phyloP scores from a whole-genome alignment of 1,284 basidiomycete genomes.

The Spongispora temasekensis region DNA sequence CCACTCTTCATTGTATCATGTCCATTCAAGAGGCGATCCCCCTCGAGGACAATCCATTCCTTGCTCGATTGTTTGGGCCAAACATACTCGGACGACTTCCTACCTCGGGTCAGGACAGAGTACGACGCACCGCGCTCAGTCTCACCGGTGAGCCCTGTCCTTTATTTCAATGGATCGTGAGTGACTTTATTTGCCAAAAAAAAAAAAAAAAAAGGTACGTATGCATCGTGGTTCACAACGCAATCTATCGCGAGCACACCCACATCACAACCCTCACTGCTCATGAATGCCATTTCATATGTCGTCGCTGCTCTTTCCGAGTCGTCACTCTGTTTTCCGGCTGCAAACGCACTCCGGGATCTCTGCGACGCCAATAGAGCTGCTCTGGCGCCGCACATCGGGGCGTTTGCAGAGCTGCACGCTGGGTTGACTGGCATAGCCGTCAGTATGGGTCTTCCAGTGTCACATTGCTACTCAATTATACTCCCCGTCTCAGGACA shows the following conservation, averaged over 20 bases:
- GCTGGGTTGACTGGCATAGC: conserved; percentile 72
- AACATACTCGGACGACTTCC: conserved; percentile 70
- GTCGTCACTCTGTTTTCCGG: conserved; percentile 63
- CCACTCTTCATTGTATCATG: conserved; percentile 80
- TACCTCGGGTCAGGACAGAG: conserved; percentile 59
- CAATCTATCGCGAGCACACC: conserved; percentile 44
- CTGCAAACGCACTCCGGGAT: conserved; percentile 80
- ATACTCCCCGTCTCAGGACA: conserved; percentile 52
- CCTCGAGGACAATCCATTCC: conserved; percentile 63
- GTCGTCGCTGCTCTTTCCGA: conserved; percentile 73
- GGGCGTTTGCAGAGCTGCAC: conserved; percentile 82
- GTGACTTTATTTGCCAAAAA: not conserved
- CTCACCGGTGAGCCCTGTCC: conserved; percentile 60
- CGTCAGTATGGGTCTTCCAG: conserved; percentile 49
- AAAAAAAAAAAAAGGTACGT: conserved; percentile 78
- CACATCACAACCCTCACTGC: conserved; percentile 34
- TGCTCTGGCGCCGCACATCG: conserved; percentile 79
- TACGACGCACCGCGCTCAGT: conserved; percentile 71
- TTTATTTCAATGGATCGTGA: not conserved
- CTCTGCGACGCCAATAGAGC: conserved; percentile 85
- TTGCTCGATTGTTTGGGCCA: conserved; percentile 70
- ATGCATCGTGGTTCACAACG: conserved; percentile 82
- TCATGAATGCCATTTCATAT: conserved; percentile 51
- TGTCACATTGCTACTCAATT: not conserved
- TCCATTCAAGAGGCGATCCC: conserved; percentile 86